Conservation (phyloP, 176 grass and related monocot genomes). For the Raddia distichophylla region DNA sequence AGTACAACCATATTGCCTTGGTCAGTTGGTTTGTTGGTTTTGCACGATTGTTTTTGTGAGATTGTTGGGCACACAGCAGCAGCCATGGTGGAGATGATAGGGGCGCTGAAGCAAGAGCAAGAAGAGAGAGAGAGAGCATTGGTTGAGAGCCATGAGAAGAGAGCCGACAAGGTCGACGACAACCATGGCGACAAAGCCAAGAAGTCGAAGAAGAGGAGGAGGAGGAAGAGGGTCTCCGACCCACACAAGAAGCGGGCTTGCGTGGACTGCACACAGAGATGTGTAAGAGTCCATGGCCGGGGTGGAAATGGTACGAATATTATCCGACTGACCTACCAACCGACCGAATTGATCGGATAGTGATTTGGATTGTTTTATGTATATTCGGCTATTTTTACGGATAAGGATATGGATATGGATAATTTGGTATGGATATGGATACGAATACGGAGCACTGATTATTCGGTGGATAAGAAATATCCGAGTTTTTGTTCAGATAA, state of each 20-base stretch:
- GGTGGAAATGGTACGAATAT: too few relatives aligned
- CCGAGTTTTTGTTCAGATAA: too few relatives aligned
- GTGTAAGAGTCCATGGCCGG: slow-evolving; percentile 40
- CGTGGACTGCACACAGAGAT: slow-evolving; percentile 52
- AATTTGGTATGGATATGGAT: too few relatives aligned
- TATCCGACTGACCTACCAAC: too few relatives aligned
- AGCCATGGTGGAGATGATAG: slow-evolving; percentile 1
- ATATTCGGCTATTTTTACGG: too few relatives aligned
- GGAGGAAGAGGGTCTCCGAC: slow-evolving; percentile 25
- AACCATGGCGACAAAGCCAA: neutral
- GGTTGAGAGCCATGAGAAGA: neutral
- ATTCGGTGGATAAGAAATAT: too few relatives aligned
- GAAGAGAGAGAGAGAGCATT: neutral
- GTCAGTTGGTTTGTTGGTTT: neutral
- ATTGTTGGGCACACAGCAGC: neutral
- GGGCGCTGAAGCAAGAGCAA: slow-evolving; percentile 36
- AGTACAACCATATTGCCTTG: neutral
- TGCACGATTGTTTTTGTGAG: neutral
- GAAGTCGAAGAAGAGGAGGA: slow-evolving; percentile 6
- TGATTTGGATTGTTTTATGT: too few relatives aligned
- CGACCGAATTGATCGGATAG: too few relatives aligned
- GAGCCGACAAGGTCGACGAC: neutral
- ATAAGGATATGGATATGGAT: too few relatives aligned
- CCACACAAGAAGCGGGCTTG: slow-evolving; percentile 43
- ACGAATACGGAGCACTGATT: too few relatives aligned